Conservation (phyloP, 2,329 filamentous ascomycete species). For the Fusarium circinatum region DNA sequence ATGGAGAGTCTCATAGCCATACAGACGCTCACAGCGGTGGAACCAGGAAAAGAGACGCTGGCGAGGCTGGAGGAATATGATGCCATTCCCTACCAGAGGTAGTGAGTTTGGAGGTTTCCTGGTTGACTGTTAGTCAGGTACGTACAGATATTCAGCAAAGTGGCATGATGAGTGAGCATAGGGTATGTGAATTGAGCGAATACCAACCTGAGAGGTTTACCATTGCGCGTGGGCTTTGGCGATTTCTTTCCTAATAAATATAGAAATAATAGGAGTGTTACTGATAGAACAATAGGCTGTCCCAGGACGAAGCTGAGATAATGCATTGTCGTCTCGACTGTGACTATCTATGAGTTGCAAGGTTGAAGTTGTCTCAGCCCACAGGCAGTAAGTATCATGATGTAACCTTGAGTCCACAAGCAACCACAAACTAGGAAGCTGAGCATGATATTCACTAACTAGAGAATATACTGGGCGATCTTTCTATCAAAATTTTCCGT, state of each 20-base stretch:
- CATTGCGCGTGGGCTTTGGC: conserved; percentile 34
- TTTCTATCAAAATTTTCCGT: neutral
- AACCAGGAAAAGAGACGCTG: conserved; percentile 73
- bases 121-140: neutral
- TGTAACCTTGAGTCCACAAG: conserved; percentile 15
- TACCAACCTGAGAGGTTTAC: conserved; percentile 26
- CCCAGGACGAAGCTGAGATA: conserved; percentile 20
- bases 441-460: neutral
- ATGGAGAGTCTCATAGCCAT: conserved; percentile 69
- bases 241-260: conserved; percentile 5
- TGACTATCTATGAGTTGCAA: neutral
- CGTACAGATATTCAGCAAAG: neutral
- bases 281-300: neutral
- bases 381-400: conserved; percentile 3
- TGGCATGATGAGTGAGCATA: neutral
- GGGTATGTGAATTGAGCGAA: neutral
- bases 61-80: conserved; percentile 68
- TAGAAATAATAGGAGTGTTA: neutral
- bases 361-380: conserved; percentile 16
- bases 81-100: conserved; percentile 69
- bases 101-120: conserved; percentile 62
- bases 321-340: conserved; percentile 13
- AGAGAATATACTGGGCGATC: neutral
- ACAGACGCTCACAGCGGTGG: conserved; percentile 63
- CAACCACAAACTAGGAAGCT: neutral